Base-by-base conservation (phyloP, 805 yeast genomes). In the Pichia cephalocereana region DNA sequence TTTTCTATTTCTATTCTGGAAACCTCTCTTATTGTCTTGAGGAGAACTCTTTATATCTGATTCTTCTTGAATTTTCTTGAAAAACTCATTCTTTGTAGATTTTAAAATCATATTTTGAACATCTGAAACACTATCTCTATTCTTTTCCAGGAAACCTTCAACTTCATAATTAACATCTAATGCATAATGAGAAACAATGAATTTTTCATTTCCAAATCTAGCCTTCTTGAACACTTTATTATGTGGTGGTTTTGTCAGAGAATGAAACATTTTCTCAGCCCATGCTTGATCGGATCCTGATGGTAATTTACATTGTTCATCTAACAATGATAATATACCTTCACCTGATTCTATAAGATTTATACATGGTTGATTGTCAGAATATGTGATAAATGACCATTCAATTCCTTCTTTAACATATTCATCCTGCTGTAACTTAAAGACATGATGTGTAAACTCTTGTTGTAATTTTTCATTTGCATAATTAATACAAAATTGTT, bases 391-490 rank as follows among this genome's bases (percentile, higher is more conserved):
- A 60, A 91, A 91, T 8, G 91, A 83, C 99, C 99, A 91, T 65
- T 90, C 93, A 52, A 91, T 90, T 60, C 89, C 85, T 69, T 91
- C 98, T 50, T 77, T 79, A 45, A 88, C 75, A 63, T 91, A 91
- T 62, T 91, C 99, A 61, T 90, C 96, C 70, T 91, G 99, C 64
- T 91, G 98, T 51, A 93, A 75, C 64, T 93, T 91, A 77, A 91
- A 91, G 44, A 91, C 97, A 60, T 91, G 97, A 70, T 88, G 97
- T 58, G 91, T 91, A 68, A 91, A 91, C 65, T 91, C 97, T 67
- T 91, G 98, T 67, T 91, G 98, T 58, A 91, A 75, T 68, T 91
- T 91, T 70, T 91, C 99, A 67, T 90, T 90, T 41, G 97, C 96
- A 65, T 90, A 90, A 66, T 90, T 90, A 68, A 90, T 90, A 71